Base-by-base conservation (phyloP, 441 rosid genomes). In the Croton laevigatus region DNA sequence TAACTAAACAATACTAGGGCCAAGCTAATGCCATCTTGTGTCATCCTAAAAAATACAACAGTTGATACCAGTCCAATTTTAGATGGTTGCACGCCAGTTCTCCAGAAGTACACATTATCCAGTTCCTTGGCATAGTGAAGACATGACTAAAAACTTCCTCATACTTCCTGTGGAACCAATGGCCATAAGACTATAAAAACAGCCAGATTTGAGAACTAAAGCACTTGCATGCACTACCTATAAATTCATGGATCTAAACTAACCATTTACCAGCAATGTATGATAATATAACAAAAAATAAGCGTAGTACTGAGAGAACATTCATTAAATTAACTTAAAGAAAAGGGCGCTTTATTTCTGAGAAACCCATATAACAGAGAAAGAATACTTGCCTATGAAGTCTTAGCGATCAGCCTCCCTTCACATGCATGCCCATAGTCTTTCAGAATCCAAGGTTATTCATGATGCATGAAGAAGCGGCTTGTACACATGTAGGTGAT, bases 371-470 rank as follows among this genome's bases (percentile, higher is more conserved):
- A 62, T 59, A 76, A 68, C 76, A 82, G 69, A 80, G 79, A 75
- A 78, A 85, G 83, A 83, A 74, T 81, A 85, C 91, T 80, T 87
- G 91, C 88, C 86, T 85, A 85, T 75, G 36, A 73, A 60, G 72
- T 60, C 53, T 78, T 76, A 68, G 81, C 34, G 37, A 79, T 53
- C 78, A 51, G 74, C 81, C 69, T 72, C 83, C 66, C 16, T 63
- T 72, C 82, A 73, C 66, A 75, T 38, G 78, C 80, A 75, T 61
- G 84, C 73, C 59, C 76, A 73, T 67, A 64, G 63, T 79, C 80
- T 78, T 75, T 73, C 74, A 60, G 73, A 67, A 75, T 45, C 70
- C 71, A 68, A 38, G 67, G 34, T 48, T 52, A 74, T 71, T 68
- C 72, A 67, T 69, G 70, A 69, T 68, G 72, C 57, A 68, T 46